Evolutionary conservation across 768 basidiomycete species (phyloP), one percentile per base, ranked within the genome.

Genomic region (Lactarius hatsudake): DNA sequence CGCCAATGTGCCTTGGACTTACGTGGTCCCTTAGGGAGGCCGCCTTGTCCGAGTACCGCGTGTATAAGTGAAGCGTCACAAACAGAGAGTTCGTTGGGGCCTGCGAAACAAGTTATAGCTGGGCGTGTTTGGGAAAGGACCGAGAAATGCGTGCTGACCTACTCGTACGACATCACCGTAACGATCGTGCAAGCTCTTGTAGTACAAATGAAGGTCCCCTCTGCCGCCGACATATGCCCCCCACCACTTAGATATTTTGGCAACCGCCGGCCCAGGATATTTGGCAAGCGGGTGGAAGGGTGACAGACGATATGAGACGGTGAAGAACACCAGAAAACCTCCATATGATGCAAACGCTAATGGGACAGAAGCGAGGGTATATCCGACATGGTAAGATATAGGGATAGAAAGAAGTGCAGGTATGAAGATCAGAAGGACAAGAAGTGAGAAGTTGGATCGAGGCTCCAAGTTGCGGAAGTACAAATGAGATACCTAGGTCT

Each of bases 201-300:
- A 66, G 23, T 75, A 70, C 1, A 70, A 42, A 63, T 79, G 74
- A 13, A 71, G 71, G 59, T 80, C 79, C 12, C 84, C 85, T 0
- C 65, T 66, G 18, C 73, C 68, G 20, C 78, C 77, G 8, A 80
- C 63, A 63, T 75, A 75, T 2, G 78, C 78, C 20, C 78, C 73
- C 67, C 76, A 77, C 17, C 82, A 71, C 63, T 82, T 81, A 10
- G 81, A 78, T 28, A 83, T 36, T 60, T 76, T 83, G 72, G 76
- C 77, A 5, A 81, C 60, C 0, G 80, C 12, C 1, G 84, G 86
- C 18, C 84, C 85, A 28, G 84, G 84, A 69, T 81, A 84, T 55
- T 75, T 71, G 18, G 82, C 80, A 5, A 86, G 76, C 5, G 84
- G 83, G 72, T 86, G 85, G 73, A 80, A 80, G 2, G 84, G 83